Percentiles rank a stretch among this genome's conserved stretches.
Evolutionary conservation across 2,329 filamentous ascomycete genomes (phyloP).

Genomic region (Fusarium neocosmosporiellum): DNA sequence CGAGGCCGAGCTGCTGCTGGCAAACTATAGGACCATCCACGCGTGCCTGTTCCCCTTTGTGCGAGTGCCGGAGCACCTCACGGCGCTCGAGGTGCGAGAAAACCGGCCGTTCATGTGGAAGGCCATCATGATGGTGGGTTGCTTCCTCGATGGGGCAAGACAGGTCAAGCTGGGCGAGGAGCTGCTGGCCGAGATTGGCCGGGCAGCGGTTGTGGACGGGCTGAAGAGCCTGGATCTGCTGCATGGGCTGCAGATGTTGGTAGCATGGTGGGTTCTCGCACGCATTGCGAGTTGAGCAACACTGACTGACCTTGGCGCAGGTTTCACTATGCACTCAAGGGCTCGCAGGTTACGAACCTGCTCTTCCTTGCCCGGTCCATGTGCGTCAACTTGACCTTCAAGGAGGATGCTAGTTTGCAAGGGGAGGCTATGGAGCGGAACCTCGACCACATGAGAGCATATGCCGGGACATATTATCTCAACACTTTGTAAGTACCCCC

Average conservation of each 20-base stretch:
- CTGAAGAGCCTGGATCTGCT: constrained; percentile 59
- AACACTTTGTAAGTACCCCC: constrained; percentile 56
- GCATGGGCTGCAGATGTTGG: constrained; percentile 57
- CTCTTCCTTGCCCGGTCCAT: constrained; percentile 61
- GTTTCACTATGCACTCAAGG: constrained; percentile 61
- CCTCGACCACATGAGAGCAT: constrained; percentile 60
- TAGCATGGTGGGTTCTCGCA: constrained; percentile 55
- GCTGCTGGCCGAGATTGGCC: constrained; percentile 56
- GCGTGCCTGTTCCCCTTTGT: constrained; percentile 59
- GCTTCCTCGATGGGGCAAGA: constrained; percentile 55
- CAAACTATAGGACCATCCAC: constrained; percentile 49
- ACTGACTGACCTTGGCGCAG: constrained; percentile 37
- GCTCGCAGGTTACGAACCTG: constrained; percentile 61
- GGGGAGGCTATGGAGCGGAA: constrained; percentile 40
- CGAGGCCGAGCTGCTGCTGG: constrained; percentile 56
- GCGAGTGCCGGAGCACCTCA: constrained; percentile 51
- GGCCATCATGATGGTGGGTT: constrained; percentile 58
- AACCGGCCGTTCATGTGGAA: constrained; percentile 61
- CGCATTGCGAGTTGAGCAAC: neutral
- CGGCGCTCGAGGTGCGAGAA: constrained; percentile 50
- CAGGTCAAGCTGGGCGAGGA: constrained; percentile 58
- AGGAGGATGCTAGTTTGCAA: constrained; percentile 34
- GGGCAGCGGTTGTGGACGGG: constrained; percentile 55
- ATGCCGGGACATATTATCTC: constrained; percentile 62
- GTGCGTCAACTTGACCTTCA: constrained; percentile 55